Base-by-base conservation (phyloP, 1,139 yeast species). In the Scheffersomyces illinoinensis region DNA sequence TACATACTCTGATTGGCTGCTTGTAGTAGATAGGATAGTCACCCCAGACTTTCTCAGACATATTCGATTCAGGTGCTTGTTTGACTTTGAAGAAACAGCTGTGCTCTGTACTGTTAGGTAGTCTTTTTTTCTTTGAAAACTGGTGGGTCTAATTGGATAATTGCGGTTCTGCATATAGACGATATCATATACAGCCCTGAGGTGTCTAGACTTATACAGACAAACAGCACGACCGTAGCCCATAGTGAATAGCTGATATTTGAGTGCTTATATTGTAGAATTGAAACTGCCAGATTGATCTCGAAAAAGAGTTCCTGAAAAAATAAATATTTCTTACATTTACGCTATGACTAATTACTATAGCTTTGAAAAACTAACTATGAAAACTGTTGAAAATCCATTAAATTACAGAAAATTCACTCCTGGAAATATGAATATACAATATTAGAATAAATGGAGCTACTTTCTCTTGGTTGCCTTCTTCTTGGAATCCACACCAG, bases 1-100 rank as follows among this genome's bases (percentile, higher is more conserved):
- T 59, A 83, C 89, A 62, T 82, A 86, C 89, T 73, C 88, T 86
- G 49, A 85, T 69, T 62, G 91, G 91, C 68, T 86, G 85, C 69
- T 84, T 85, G 74, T 72, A 86, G 72, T 86, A 87, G 55, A 83
- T 72, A 55, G 91, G 91, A 71, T 85, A 84, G 47, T 81, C 85
- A 50, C 85, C 85, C 79, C 82, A 79, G 63, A 79, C 81, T 70
- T 79, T 75, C 57, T 62, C 69, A 58, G 71, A 68, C 70, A 68
- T 66, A 24, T 50, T 57, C 21, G 52, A 20, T 52, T 50, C 20
- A 43, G 19, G 50, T 33, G 43, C 10, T 24, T 12, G 43, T 33
- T 33, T 33, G 43, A 33, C 43, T 33, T 24, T 33, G 43, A 10
- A 12, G 43, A 33, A 33, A 33, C 10, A 33, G 17, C 33, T 4